Evolutionary conservation across 495 filamentous ascomycete species (phyloP), one percentile per base, ranked within the genome.

Genomic region (Aspergillus incahuasiensis): DNA sequence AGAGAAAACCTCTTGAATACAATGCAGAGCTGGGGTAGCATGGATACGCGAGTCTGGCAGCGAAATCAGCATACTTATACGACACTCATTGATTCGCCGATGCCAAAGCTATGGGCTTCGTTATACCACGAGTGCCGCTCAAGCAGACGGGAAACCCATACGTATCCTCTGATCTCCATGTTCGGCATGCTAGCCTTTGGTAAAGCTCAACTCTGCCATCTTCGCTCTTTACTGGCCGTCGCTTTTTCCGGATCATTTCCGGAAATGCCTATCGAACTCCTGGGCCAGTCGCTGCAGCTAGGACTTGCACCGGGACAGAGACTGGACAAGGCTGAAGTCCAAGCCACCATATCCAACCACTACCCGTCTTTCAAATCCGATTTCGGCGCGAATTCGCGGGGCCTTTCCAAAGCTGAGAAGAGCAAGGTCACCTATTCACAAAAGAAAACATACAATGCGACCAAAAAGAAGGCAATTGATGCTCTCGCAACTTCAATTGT

Each of bases 81-180:
- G 8, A 43, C 3, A 34, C 16, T 2, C 1, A 45, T 16, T 32
- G 58, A 38, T 47, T 46, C 35, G 20, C 46, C 47, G 1, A 15
- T 62, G 19, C 12, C 40, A 53, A 47, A 62, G 15, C 20, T 48
- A 52, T 62, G 60, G 60, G 55, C 51, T 28, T 34, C 52, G 47
- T 34, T 62, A 19, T 62, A 62, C 39, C 41, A 62, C 39, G 32
- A 21, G 5, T 58, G 51, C 42, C 60, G 52, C 8, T 53, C 24
- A 8, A 55, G 42, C 8, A 42, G 51, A 20, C 51, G 42, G 30
- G 40, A 38, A 47, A 8, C 18, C 12, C 47, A 58, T 50, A 53
- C 55, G 9, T 62, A 58, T 35, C 40, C 15, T 20, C 42, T 62
- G 18, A 56, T 62, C 20, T 58, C 52, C 49, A 25, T 53, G 3